phyloP scores from a whole-genome alignment of 106 monocot species.

The Apostasia shenzhenica region DNA sequence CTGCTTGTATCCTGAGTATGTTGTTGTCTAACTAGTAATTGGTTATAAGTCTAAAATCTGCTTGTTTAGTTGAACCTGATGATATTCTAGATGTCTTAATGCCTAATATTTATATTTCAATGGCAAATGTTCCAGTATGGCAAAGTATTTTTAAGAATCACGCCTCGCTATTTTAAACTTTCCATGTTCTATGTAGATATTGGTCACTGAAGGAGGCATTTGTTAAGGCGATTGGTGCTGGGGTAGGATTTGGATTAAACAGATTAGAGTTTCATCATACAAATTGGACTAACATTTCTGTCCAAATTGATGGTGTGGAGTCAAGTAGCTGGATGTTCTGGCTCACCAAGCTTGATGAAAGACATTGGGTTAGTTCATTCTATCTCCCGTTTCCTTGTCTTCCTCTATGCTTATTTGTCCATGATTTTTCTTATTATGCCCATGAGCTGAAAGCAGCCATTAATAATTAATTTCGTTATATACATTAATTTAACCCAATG shows the following conservation, averaged over 20 bases:
- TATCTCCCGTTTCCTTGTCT: neutral
- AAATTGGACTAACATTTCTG: constrained; percentile 52
- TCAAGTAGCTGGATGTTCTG: constrained; percentile 64
- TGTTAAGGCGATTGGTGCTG: constrained; percentile 73
- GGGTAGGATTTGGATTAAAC: constrained; percentile 56
- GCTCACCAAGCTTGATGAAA: constrained; percentile 41
- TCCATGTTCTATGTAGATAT: constrained; percentile 35
- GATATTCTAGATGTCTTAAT: no score
- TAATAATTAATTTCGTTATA: neutral
- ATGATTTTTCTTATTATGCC: neutral
- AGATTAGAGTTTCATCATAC: constrained; percentile 68
- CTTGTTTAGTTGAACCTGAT: no score
- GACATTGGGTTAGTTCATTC: constrained; percentile 51
- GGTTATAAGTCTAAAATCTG: no score
- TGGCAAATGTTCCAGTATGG: no score
- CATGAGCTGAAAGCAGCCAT: neutral
- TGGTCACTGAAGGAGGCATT: constrained; percentile 93
- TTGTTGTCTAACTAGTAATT: neutral
- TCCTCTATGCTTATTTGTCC: neutral
- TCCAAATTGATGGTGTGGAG: constrained; percentile 57
- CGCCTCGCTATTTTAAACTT: no score
- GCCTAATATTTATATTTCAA: no score
- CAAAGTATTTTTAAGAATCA: no score
- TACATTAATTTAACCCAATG: neutral
- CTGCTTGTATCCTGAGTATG: neutral